Evolutionary conservation across 495 filamentous ascomycete species (phyloP).

Genomic region (Hypoxylon intermedium): DNA sequence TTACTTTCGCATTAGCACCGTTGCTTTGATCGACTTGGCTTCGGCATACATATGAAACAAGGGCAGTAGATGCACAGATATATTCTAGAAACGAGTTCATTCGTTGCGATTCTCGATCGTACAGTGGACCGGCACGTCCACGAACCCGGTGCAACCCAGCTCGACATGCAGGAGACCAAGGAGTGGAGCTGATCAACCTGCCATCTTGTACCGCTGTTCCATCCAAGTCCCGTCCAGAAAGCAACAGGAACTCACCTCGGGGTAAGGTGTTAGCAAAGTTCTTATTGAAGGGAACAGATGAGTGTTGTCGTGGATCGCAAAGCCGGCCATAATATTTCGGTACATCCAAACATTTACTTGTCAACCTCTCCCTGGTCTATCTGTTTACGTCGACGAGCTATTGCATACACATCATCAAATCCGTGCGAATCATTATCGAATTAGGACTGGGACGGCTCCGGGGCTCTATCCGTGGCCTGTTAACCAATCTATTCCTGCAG

Average conservation of each 20-base stretch:
- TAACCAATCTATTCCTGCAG: conserved; percentile 39
- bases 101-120: conserved; percentile 29
- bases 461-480: conserved; percentile 31
- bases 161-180: conserved; percentile 30
- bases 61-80: conserved; percentile 27
- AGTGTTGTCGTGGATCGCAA: conserved; percentile 52
- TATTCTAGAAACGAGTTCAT: conserved; percentile 37
- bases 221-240: conserved; percentile 5
- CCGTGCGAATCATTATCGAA: conserved; percentile 33
- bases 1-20: conserved; percentile 28
- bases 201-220: conserved; percentile 21
- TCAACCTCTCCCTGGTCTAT: conserved; percentile 8
- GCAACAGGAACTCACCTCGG: conserved; percentile 1
- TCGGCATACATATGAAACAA: conserved; percentile 35
- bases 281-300: conserved; percentile 57
- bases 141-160: conserved; percentile 30
- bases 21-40: conserved; percentile 38
- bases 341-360: conserved; percentile 41
- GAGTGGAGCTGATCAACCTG: conserved; percentile 34
- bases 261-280: conserved; percentile 18
- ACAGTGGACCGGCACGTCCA: conserved; percentile 32
- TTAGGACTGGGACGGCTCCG: conserved; percentile 26
- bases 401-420: conserved; percentile 13
- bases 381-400: conserved; percentile 1
- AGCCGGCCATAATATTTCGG: conserved; percentile 60